These are phyloP conservation scores for Parietichytrium sp. DNA, from an alignment of 108 stramenopile genomes.

Conservation along the genomic window DNA sequence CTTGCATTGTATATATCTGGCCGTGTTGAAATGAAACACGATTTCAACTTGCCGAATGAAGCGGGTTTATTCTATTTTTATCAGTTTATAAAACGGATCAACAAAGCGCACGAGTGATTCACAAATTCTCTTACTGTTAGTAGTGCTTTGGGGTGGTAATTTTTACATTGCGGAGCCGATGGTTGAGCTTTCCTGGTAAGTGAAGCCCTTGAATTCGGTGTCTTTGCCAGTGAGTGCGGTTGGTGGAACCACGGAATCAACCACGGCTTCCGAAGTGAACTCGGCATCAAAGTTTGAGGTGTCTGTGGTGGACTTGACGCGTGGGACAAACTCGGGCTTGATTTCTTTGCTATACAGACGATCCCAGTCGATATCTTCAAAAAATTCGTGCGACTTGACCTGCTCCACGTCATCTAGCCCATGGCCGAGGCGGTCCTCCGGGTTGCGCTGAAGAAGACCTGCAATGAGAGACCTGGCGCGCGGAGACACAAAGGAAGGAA, in stretches of 20 bases:
- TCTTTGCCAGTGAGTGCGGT: not conserved
- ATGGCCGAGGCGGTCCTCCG: slow-evolving; percentile 78
- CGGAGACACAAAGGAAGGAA: slow-evolving; percentile 73
- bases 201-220: slow-evolving; percentile 55
- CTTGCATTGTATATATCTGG: too few species aligned
- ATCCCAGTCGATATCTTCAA: slow-evolving; percentile 81
- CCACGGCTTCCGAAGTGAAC: slow-evolving; percentile 75
- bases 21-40: too few species aligned
- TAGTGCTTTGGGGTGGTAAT: too few species aligned
- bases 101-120: too few species aligned
- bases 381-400: slow-evolving; percentile 84
- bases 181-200: slow-evolving; percentile 41
- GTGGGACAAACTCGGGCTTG: slow-evolving; percentile 83
- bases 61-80: too few species aligned
- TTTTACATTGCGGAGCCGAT: too few species aligned
- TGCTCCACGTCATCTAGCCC: slow-evolving; percentile 83
- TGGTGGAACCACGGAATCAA: not conserved
- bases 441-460: slow-evolving; percentile 84
- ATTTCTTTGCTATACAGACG: slow-evolving; percentile 75
- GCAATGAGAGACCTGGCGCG: slow-evolving; percentile 65
- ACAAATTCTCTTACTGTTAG: too few species aligned
- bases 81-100: too few species aligned
- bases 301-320: slow-evolving; percentile 18
- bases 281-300: slow-evolving; percentile 52
- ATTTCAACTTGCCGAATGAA: too few species aligned